phyloP scores from a whole-genome alignment of 306 rosid species.

The Dalbergia cochinchinensis region DNA sequence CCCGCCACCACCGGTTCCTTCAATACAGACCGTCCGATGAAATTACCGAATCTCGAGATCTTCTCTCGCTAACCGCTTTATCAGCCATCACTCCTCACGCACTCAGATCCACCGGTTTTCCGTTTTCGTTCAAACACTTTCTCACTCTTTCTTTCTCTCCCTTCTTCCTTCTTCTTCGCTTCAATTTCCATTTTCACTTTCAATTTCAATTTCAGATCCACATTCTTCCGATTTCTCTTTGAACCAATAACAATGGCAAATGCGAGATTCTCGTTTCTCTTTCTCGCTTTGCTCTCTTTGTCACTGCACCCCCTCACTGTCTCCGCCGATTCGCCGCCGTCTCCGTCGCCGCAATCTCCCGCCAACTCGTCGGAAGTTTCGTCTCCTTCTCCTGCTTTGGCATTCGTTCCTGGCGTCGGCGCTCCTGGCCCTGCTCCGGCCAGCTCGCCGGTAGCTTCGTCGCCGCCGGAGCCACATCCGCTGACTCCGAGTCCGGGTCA shows the following conservation, averaged over 20 bases:
- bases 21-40: conserved; percentile 50
- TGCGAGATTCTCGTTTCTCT: conserved; percentile 30
- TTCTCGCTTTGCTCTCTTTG: conserved; percentile 42
- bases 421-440: conserved; percentile 40
- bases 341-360: conserved; percentile 27
- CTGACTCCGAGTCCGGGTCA: conserved; percentile 41
- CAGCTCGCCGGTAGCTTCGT: conserved; percentile 23
- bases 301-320: conserved; percentile 38
- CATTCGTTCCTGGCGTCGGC: neutral
- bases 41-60: conserved; percentile 41
- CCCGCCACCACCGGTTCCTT: conserved; percentile 23
- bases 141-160: neutral
- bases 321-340: conserved; percentile 40
- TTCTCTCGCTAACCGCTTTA: conserved; percentile 24
- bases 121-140: conserved; percentile 14
- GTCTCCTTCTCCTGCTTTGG: conserved; percentile 32
- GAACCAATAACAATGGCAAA: conserved; percentile 57
- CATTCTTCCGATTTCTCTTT: neutral
- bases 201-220: conserved; percentile 15
- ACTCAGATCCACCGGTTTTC: conserved; percentile 11
- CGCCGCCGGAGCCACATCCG: conserved; percentile 54
- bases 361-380: conserved; percentile 27
- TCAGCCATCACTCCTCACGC: conserved; percentile 3
- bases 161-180: neutral
- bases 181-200: neutral